These are phyloP conservation scores for Neoboletus magnificus DNA, from an alignment of 768 basidiomycete genomes.

Conservation along the genomic window DNA sequence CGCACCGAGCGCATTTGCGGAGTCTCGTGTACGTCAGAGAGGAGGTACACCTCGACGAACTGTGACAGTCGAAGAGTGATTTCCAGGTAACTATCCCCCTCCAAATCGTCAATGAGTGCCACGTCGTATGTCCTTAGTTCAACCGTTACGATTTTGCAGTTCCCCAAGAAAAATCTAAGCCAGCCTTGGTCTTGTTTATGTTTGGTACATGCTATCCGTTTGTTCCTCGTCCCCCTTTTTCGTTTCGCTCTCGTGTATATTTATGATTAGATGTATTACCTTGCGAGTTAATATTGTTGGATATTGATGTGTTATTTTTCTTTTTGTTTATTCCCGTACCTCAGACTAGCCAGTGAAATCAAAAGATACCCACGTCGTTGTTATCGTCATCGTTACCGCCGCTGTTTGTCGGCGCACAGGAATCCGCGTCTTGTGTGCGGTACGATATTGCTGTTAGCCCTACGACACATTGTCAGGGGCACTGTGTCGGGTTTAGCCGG, in stretches of 20 bases:
- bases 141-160: neutral
- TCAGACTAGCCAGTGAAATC: neutral
- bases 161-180: slow-evolving; percentile 3
- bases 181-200: slow-evolving; percentile 8
- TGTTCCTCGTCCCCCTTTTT: slow-evolving; percentile 1
- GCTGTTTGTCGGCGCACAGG: neutral
- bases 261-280: slow-evolving; percentile 18
- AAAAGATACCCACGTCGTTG: slow-evolving; percentile 6
- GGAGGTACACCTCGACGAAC: slow-evolving; percentile 23
- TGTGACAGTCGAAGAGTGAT: slow-evolving; percentile 23
- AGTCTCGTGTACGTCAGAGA: slow-evolving; percentile 25
- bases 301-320: neutral
- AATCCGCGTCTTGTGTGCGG: neutral
- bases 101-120: neutral
- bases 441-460: neutral
- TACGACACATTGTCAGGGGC: no score
- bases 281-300: slow-evolving; percentile 12
- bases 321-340: neutral
- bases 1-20: slow-evolving; percentile 41
- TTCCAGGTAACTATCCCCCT: neutral
- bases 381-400: neutral
- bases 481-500: slow-evolving; percentile 20
- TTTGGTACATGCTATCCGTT: slow-evolving; percentile 17
- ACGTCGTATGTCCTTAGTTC: neutral
- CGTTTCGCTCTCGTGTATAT: slow-evolving; percentile 15